phyloP scores from a whole-genome alignment of 164 flowering plant species.

The Piper betle region DNA sequence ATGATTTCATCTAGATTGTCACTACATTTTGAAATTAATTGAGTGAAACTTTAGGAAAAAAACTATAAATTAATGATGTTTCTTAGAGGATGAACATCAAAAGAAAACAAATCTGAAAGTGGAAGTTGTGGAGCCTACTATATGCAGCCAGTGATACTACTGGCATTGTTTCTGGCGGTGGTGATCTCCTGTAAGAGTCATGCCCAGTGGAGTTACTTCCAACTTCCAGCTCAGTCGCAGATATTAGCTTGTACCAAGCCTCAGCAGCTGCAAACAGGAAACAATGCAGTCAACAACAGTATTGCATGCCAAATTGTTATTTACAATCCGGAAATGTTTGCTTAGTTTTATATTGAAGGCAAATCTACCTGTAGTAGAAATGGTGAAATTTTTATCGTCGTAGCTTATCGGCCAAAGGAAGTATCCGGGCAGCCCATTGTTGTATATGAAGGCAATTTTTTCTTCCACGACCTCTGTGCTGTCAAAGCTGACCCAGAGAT shows the following conservation, averaged over 20 bases:
- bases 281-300: neutral
- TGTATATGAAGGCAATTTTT: neutral
- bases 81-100: neutral
- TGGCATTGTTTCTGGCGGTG: neutral
- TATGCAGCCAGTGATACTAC: neutral
- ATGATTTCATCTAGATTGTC: no score
- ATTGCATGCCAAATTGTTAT: neutral
- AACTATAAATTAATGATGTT: no score
- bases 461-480: slow-evolving; percentile 1
- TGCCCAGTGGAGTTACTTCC: neutral
- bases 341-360: neutral
- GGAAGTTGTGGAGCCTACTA: neutral
- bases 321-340: no score
- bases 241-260: neutral
- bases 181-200: neutral
- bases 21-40: no score
- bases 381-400: slow-evolving; percentile 2
- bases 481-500: slow-evolving; percentile 7
- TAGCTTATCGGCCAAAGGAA: slow-evolving; percentile 6
- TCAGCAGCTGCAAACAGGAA: neutral
- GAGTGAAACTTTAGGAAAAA: neutral
- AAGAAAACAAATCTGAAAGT: neutral
- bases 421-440: slow-evolving; percentile 2
- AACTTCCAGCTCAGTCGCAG: neutral
- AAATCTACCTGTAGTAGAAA: slow-evolving; percentile 3